phyloP scores from a whole-genome alignment of 139 green algal genomes.

The Nannochloris sp. region DNA sequence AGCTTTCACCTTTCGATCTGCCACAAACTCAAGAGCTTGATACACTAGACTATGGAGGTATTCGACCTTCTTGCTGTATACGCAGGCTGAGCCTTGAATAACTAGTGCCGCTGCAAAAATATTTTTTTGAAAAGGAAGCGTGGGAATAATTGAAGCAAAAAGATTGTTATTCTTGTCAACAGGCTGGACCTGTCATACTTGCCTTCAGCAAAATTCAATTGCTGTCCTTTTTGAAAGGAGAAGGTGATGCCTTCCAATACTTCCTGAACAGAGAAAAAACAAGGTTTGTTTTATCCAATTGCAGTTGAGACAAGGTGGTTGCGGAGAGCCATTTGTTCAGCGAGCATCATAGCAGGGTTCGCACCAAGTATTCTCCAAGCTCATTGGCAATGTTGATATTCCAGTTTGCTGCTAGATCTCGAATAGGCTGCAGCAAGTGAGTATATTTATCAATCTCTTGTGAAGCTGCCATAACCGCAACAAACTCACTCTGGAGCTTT shows the following conservation, averaged over 20 bases:
- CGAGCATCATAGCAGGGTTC: not conserved
- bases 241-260: slow-evolving; percentile 67
- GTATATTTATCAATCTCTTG: slow-evolving; percentile 34
- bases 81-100: slow-evolving; percentile 65
- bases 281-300: too few relatives aligned
- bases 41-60: slow-evolving; percentile 76
- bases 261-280: slow-evolving; percentile 24
- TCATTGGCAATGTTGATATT: slow-evolving; percentile 76
- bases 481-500: too few relatives aligned
- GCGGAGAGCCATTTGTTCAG: not conserved
- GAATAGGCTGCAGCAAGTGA: slow-evolving; percentile 75
- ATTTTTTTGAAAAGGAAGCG: not conserved
- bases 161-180: too few relatives aligned
- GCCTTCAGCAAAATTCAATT: slow-evolving; percentile 78
- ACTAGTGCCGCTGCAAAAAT: slow-evolving; percentile 40
- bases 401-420: slow-evolving; percentile 79
- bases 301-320: not conserved
- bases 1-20: slow-evolving; percentile 10
- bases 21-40: slow-evolving; percentile 51
- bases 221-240: slow-evolving; percentile 47
- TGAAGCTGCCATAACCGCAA: too few relatives aligned
- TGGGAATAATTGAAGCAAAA: not conserved
- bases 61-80: slow-evolving; percentile 86
- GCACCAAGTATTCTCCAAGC: slow-evolving; percentile 76
- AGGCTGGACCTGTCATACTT: slow-evolving; percentile 45